Conservation (phyloP, 2,329 filamentous ascomycete genomes). For the Xylaria hypoxylon region DNA sequence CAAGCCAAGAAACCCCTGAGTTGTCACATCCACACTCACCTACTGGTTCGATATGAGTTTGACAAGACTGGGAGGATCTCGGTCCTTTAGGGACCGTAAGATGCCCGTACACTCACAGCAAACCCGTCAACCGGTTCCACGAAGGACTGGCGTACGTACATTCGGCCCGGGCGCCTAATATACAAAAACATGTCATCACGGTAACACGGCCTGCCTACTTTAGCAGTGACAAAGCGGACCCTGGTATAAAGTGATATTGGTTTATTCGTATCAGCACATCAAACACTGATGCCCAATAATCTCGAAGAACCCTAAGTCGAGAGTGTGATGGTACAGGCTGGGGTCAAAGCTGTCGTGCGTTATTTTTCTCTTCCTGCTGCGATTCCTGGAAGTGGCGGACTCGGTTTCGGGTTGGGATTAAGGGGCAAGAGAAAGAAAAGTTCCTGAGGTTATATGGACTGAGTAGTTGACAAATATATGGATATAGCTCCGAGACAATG, state of each 20-base stretch:
- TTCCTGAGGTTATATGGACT: not conserved
- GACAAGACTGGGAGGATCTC: not conserved
- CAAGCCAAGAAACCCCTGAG: not conserved
- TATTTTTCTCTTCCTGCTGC: not conserved
- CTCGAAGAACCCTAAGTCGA: not conserved
- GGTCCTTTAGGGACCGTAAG: not conserved
- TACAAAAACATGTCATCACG: not conserved
- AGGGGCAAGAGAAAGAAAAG: not conserved
- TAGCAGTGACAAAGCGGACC: not conserved
- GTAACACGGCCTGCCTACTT: not conserved
- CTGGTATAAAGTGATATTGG: not conserved
- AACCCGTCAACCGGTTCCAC: not conserved
- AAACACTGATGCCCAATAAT: not conserved
- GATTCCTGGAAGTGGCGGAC: not conserved
- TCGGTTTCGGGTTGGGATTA: not conserved
- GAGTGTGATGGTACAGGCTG: slow-evolving; percentile 1
- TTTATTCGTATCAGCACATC: not conserved
- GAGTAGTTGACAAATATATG: not conserved
- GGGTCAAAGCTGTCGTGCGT: slow-evolving; percentile 6
- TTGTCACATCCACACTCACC: not conserved
- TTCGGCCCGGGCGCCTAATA: not conserved
- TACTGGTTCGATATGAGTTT: not conserved
- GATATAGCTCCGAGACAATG: slow-evolving; percentile 1
- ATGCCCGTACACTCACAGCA: not conserved
- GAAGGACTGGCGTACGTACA: not conserved